Conservation (phyloP, 2,329 filamentous ascomycete species). For the Coleophoma cylindrospora region DNA sequence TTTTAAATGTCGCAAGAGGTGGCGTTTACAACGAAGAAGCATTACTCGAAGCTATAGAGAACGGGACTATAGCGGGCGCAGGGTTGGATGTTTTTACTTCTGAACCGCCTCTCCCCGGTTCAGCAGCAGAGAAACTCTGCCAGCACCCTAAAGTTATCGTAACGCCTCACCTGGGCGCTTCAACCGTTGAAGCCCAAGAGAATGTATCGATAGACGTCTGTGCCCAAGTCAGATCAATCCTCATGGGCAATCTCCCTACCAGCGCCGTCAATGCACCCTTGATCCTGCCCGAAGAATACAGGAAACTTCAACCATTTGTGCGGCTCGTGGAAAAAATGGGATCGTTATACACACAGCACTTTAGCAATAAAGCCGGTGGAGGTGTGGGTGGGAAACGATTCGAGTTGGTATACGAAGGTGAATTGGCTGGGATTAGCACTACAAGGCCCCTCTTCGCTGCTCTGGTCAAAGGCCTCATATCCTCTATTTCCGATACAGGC, state of each 20-base stretch:
- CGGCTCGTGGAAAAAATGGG: conserved; percentile 75
- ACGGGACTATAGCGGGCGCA: conserved; percentile 68
- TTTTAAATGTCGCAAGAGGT: conserved; percentile 75
- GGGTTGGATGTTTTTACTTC: conserved; percentile 76
- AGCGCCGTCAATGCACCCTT: conserved; percentile 77
- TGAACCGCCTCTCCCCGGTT: conserved; percentile 60
- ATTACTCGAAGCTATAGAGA: conserved; percentile 63
- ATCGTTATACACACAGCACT: conserved; percentile 74
- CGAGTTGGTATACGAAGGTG: conserved; percentile 73
- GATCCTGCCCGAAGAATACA: conserved; percentile 76
- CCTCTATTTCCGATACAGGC: conserved; percentile 61
- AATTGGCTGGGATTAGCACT: conserved; percentile 65
- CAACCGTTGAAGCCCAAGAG: conserved; percentile 77
- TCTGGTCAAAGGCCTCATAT: conserved; percentile 70
- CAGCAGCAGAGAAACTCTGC: conserved; percentile 57
- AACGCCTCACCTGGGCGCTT: conserved; percentile 76
- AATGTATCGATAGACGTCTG: conserved; percentile 82
- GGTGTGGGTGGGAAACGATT: conserved; percentile 59
- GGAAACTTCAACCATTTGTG: conserved; percentile 73
- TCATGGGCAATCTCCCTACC: conserved; percentile 68
- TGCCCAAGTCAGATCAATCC: conserved; percentile 70
- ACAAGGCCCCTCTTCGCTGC: conserved; percentile 77
- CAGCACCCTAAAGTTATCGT: conserved; percentile 68
- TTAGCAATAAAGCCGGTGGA: conserved; percentile 30
- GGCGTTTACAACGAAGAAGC: conserved; percentile 77